Percentiles rank a stretch among this genome's conserved stretches.
Conservation (phyloP, 1,284 basidiomycete genomes). For the Apiotrichum montevideense region DNA sequence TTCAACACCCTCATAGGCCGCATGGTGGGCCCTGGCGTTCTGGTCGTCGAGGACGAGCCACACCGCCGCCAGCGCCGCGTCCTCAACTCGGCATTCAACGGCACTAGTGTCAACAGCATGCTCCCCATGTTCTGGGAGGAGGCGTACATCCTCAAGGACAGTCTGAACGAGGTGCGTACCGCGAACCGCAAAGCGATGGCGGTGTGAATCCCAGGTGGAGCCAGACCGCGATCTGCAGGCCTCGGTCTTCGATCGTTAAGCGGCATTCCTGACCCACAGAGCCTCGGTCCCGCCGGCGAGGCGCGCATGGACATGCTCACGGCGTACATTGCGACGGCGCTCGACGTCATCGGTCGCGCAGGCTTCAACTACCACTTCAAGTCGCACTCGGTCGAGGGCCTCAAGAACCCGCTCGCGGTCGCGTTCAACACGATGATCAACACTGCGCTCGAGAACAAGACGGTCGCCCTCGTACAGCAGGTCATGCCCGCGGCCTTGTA, state of each 20-base stretch:
- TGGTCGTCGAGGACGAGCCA: constrained; percentile 49
- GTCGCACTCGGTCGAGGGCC: constrained; percentile 37
- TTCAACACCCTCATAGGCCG: constrained; percentile 54
- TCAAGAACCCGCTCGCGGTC: constrained; percentile 53
- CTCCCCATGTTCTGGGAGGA: constrained; percentile 61
- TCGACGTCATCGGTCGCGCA: constrained; percentile 66
- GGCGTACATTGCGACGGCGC: constrained; percentile 59
- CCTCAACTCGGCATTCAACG: constrained; percentile 49
- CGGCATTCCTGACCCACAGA: neutral
- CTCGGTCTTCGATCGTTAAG: constrained; percentile 1
- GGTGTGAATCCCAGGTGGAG: too few species aligned
- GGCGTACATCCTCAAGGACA: constrained; percentile 51
- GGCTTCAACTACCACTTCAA: constrained; percentile 63
- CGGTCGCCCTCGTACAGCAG: constrained; percentile 11
- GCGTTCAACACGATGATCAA: constrained; percentile 57
- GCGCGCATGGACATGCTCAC: constrained; percentile 55
- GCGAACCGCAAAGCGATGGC: constrained; percentile 12
- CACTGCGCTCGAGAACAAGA: constrained; percentile 43
- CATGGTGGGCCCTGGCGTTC: constrained; percentile 40
- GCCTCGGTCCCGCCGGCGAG: neutral
- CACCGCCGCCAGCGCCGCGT: constrained; percentile 54
- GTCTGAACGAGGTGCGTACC: constrained; percentile 27
- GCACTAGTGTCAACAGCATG: constrained; percentile 41
- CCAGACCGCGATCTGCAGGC: too few species aligned
- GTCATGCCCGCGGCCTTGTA: constrained; percentile 10